A percentile compares a stretch with the other conserved stretches of the same genome.
Evolutionary conservation across 2,329 filamentous ascomycete genomes (phyloP).

Genomic region (Xylaria sp.): DNA sequence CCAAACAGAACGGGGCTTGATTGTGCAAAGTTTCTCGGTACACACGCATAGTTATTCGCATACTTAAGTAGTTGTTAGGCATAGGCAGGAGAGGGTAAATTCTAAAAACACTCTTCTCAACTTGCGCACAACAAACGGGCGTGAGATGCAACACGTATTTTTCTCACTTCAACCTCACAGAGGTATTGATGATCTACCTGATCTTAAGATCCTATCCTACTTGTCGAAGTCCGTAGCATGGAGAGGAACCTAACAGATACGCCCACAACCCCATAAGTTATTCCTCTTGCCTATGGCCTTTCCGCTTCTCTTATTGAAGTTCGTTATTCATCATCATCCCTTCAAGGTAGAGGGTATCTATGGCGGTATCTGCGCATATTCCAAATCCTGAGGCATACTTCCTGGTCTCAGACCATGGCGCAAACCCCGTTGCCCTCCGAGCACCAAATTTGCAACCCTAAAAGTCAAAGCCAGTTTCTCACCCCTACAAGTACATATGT

Average conservation of each 20-base stretch:
- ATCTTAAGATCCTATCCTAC: slow-evolving; percentile 3
- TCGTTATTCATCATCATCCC: slow-evolving; percentile 24
- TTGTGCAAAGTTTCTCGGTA: background rate
- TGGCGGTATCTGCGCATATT: slow-evolving; percentile 23
- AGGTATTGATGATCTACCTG: slow-evolving; percentile 13
- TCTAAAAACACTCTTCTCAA: background rate
- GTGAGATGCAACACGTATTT: slow-evolving; percentile 3
- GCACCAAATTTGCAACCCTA: slow-evolving; percentile 2
- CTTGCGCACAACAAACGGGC: background rate
- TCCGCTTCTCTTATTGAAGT: background rate
- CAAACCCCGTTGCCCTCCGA: background rate
- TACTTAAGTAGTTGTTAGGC: background rate
- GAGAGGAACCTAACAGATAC: slow-evolving; percentile 3
- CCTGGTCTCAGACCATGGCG: slow-evolving; percentile 1
- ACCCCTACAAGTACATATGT: slow-evolving; percentile 19
- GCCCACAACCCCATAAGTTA: background rate
- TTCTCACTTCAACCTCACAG: background rate
- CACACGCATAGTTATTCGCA: background rate
- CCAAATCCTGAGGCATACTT: slow-evolving; percentile 8
- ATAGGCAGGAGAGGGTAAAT: slow-evolving; percentile 2
- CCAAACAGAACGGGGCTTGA: background rate
- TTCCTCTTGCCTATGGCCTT: slow-evolving; percentile 1
- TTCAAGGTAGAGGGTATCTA: slow-evolving; percentile 29
- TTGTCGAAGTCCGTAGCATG: background rate
- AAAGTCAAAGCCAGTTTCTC: background rate